Conservation (phyloP, 331 rosid species). For the Quercus lobata region DNA sequence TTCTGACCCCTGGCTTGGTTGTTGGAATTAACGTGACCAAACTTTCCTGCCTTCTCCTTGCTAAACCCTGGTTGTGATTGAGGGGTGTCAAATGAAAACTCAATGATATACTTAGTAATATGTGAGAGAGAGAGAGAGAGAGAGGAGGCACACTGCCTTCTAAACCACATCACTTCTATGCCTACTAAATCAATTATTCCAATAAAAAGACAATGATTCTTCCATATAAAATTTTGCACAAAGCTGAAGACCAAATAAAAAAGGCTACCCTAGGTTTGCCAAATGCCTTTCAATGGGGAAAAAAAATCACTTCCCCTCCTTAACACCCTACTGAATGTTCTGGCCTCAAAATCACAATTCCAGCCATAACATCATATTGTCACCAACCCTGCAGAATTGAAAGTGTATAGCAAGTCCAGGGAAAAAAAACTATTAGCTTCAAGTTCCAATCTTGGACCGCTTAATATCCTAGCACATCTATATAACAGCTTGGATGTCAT, state of each 20-base stretch:
- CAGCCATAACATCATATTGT: background rate
- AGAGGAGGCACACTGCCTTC: background rate
- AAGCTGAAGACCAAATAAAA: too few species aligned
- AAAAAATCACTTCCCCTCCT: background rate
- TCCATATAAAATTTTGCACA: too few species aligned
- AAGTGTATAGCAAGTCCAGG: too few species aligned
- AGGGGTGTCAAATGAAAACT: background rate
- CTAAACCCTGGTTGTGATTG: conserved; percentile 39
- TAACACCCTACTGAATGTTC: background rate
- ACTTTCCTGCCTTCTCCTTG: conserved; percentile 39
- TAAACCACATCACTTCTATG: background rate
- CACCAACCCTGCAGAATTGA: too few species aligned
- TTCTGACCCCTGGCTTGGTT: conserved; percentile 41
- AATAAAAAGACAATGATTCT: background rate
- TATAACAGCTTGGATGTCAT: background rate
- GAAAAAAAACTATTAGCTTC: background rate
- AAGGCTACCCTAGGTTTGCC: too few species aligned
- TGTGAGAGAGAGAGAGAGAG: background rate
- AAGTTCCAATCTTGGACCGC: background rate
- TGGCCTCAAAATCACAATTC: too few species aligned
- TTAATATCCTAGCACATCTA: background rate
- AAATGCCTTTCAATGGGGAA: background rate
- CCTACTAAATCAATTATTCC: background rate
- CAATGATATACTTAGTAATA: background rate
- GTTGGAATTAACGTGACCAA: conserved; percentile 19